These are phyloP conservation scores for Pichia californica DNA, from an alignment of 805 yeast species.

Conservation along the genomic window DNA sequence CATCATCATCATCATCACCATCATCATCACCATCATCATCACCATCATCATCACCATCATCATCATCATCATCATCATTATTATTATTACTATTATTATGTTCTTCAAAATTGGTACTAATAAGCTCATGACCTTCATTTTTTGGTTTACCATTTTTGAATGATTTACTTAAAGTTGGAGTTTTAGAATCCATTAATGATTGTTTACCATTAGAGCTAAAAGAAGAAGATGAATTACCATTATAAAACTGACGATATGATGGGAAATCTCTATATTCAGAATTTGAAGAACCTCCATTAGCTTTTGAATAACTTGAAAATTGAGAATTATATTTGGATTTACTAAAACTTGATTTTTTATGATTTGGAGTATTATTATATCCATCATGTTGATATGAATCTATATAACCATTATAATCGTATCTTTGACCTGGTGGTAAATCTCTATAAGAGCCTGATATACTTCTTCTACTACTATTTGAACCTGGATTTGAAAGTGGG, in stretches of 20 bases:
- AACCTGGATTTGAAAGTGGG: not conserved
- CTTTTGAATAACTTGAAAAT: not conserved
- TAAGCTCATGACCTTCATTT: not conserved
- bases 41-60: not conserved
- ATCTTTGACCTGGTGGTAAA: not conserved
- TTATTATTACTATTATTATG: not conserved
- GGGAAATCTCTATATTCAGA: not conserved
- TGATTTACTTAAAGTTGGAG: not conserved
- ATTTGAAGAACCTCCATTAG: not conserved
- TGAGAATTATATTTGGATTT: conserved; percentile 3
- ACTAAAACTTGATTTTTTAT: not conserved
- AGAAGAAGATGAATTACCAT: not conserved
- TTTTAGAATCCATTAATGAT: conserved; percentile 1
- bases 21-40: not conserved
- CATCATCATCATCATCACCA: not conserved
- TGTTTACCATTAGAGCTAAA: not conserved
- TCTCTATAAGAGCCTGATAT: conserved; percentile 2
- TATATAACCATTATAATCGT: conserved; percentile 3
- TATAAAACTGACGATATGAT: not conserved
- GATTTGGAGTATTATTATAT: not conserved
- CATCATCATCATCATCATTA: not conserved
- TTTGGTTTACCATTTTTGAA: not conserved
- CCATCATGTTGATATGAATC: conserved; percentile 1
- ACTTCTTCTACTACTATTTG: not conserved
- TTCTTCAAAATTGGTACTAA: not conserved